These are phyloP conservation scores for Dispira simplex DNA, from an alignment of 192 early-diverging fungal genomes.

Conservation along the genomic window DNA sequence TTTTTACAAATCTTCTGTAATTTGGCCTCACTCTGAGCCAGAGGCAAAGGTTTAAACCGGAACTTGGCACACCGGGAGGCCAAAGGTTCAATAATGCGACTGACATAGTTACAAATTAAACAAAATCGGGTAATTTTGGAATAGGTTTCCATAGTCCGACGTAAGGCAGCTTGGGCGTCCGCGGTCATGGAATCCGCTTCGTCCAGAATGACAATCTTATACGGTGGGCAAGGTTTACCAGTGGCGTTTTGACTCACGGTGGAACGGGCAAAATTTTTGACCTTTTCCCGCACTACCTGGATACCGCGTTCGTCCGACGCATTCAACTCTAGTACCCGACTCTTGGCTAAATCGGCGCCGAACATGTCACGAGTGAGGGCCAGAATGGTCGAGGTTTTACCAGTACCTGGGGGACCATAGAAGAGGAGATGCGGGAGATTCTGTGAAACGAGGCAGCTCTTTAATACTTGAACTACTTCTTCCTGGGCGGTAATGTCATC, in stretches of 20 bases:
- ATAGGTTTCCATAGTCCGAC: constrained; percentile 91
- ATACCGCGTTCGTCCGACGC: constrained; percentile 98
- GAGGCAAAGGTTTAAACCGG: constrained; percentile 72
- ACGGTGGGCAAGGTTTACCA: constrained; percentile 54
- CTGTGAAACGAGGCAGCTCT: constrained; percentile 68
- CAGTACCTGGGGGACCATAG: constrained; percentile 96
- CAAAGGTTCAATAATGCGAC: constrained; percentile 84
- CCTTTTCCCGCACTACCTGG: constrained; percentile 74
- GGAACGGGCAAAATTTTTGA: constrained; percentile 83
- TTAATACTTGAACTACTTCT: constrained; percentile 69
- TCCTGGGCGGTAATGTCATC: constrained; percentile 82
- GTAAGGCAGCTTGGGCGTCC: constrained; percentile 84
- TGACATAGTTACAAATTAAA: constrained; percentile 44
- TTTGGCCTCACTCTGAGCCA: constrained; percentile 35
- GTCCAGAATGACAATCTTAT: constrained; percentile 92
- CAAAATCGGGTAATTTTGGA: constrained; percentile 89
- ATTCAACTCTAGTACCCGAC: constrained; percentile 84
- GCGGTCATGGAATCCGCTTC: constrained; percentile 95
- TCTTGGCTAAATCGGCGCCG: constrained; percentile 62
- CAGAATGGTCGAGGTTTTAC: constrained; percentile 91
- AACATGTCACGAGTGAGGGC: constrained; percentile 28
- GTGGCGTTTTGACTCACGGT: constrained; percentile 23
- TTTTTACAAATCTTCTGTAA: constrained; percentile 43
- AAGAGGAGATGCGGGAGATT: constrained; percentile 94
- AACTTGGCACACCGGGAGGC: constrained; percentile 92